These are phyloP conservation scores for Narthecium ossifragum DNA, from an alignment of 106 monocot genomes.

Conservation along the genomic window DNA sequence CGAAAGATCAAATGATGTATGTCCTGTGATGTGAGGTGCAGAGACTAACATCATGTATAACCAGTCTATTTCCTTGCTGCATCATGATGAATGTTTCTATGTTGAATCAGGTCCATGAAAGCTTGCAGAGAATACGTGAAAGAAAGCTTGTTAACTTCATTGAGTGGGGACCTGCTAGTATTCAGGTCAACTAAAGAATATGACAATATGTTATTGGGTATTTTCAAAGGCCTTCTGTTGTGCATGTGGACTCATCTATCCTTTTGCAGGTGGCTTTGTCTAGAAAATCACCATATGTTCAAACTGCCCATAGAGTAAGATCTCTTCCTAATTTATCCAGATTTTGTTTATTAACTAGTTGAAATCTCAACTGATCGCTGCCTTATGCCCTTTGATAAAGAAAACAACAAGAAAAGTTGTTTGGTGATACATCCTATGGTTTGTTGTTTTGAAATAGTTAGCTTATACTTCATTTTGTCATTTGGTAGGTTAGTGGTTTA, in stretches of 20 bases:
- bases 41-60: background rate
- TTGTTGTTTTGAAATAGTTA: background rate
- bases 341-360: background rate
- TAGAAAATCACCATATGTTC: conserved; percentile 97
- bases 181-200: conserved; percentile 50
- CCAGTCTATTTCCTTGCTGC: background rate
- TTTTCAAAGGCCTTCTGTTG: background rate
- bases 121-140: conserved; percentile 95
- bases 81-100: background rate
- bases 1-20: no score
- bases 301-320: conserved; percentile 91
- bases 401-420: background rate
- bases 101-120: conserved; percentile 81
- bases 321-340: background rate
- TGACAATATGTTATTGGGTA: background rate
- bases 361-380: background rate
- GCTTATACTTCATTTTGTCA: background rate
- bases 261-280: conserved; percentile 84
- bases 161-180: conserved; percentile 99
- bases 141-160: conserved; percentile 99
- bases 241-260: no score
- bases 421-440: background rate
- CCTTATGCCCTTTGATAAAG: background rate
- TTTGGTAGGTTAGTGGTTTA: conserved; percentile 80
- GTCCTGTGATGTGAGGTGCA: background rate